phyloP scores from a whole-genome alignment of 2,329 filamentous ascomycete species.

The Phaeosphaeria sp. region DNA sequence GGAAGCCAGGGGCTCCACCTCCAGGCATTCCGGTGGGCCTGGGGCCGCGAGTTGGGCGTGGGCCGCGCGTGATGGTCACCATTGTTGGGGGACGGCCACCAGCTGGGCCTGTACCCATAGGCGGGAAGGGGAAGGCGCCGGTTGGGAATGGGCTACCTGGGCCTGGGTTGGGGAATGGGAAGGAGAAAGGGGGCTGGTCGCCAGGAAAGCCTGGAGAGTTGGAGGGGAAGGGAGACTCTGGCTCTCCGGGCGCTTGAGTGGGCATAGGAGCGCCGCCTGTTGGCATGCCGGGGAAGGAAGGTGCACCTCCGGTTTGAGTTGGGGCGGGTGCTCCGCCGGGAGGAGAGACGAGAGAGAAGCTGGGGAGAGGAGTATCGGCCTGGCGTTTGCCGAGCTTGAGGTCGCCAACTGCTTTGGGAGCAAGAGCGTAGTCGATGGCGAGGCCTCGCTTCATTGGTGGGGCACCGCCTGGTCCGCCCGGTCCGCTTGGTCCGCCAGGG shows the following conservation, averaged over 20 bases:
- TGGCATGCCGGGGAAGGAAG: neutral
- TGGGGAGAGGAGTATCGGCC: neutral
- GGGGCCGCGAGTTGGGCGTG: neutral
- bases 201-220: neutral
- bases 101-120: neutral
- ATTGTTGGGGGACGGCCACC: neutral
- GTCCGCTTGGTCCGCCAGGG: neutral
- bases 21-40: neutral
- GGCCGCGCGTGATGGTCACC: neutral
- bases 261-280: neutral
- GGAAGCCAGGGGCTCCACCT: too few species aligned
- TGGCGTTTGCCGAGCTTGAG: neutral
- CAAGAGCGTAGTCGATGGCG: constrained; percentile 24
- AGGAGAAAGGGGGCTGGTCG: neutral
- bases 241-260: neutral
- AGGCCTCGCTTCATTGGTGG: neutral
- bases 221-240: neutral
- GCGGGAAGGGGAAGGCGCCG: neutral
- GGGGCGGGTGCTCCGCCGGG: neutral
- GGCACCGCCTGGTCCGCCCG: neutral
- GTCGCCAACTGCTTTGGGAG: constrained; percentile 5
- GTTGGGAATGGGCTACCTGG: too few species aligned
- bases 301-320: neutral
- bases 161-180: neutral
- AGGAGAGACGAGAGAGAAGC: neutral